Evolutionary conservation across 2,329 filamentous ascomycete genomes (phyloP).

Genomic region (Microcyclosporella mali): DNA sequence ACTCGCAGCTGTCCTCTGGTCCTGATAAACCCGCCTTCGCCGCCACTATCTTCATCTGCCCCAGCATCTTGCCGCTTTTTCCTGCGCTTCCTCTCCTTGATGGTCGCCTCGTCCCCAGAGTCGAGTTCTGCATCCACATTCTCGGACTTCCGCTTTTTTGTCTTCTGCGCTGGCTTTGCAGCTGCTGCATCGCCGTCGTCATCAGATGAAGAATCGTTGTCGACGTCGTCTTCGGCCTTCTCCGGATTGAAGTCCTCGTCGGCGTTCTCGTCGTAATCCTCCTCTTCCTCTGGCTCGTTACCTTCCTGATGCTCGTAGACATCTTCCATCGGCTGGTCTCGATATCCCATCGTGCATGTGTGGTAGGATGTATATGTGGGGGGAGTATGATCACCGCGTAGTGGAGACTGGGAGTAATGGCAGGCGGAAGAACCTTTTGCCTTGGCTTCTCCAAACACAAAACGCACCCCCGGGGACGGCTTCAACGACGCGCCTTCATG

Average conservation of each 20-base stretch:
- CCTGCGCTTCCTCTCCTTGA: slow-evolving; percentile 40
- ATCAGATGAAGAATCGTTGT: slow-evolving; percentile 30
- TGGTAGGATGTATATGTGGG: too few relatives aligned
- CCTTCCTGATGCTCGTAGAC: slow-evolving; percentile 20
- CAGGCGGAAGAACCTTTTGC: too few relatives aligned
- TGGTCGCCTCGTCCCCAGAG: slow-evolving; percentile 53
- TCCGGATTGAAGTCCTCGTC: slow-evolving; percentile 41
- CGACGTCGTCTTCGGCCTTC: slow-evolving; percentile 26
- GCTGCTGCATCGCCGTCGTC: slow-evolving; percentile 28
- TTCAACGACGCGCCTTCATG: too few relatives aligned
- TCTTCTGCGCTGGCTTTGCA: slow-evolving; percentile 31
- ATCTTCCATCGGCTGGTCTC: slow-evolving; percentile 2
- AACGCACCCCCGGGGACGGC: too few relatives aligned
- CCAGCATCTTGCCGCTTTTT: slow-evolving; percentile 34
- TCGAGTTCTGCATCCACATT: slow-evolving; percentile 37
- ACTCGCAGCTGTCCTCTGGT: slow-evolving; percentile 48
- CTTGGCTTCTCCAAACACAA: too few relatives aligned
- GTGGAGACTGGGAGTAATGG: too few relatives aligned
- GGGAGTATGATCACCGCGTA: too few relatives aligned
- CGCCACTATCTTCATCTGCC: slow-evolving; percentile 35
- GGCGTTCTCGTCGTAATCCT: slow-evolving; percentile 38
- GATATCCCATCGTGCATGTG: too few relatives aligned
- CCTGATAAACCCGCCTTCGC: slow-evolving; percentile 47
- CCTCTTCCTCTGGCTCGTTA: slow-evolving; percentile 28
- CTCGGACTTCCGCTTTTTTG: slow-evolving; percentile 33